Conservation (phyloP, 2,329 filamentous ascomycete species). For the Trichoderma arundinaceum region DNA sequence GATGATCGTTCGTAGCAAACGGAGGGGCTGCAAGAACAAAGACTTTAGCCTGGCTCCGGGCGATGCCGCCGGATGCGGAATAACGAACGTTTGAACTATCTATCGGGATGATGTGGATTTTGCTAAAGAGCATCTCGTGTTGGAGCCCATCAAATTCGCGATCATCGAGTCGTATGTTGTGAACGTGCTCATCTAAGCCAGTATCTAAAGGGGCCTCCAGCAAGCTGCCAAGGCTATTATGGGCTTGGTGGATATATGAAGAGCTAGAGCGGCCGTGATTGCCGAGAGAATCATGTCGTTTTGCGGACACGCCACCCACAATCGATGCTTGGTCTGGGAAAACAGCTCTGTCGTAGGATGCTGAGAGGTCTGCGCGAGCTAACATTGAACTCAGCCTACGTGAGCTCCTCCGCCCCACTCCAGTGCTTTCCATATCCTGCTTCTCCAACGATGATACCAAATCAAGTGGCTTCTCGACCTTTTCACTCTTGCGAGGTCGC, state of each 20-base stretch:
- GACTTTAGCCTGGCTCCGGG: conserved; percentile 63
- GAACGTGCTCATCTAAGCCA: conserved; percentile 73
- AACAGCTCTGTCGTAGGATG: conserved; percentile 79
- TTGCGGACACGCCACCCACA: conserved; percentile 52
- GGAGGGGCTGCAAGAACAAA: conserved; percentile 69
- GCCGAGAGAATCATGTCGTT: conserved; percentile 73
- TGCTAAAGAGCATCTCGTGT: conserved; percentile 74
- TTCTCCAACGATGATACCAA: conserved; percentile 74
- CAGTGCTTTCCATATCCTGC: conserved; percentile 61
- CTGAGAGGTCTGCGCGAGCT: conserved; percentile 83
- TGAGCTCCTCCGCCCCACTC: conserved; percentile 63
- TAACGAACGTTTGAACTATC: conserved; percentile 67
- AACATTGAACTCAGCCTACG: conserved; percentile 90
- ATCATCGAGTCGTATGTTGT: conserved; percentile 74
- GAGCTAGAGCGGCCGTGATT: conserved; percentile 49
- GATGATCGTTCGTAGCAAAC: conserved; percentile 59
- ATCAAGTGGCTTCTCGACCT: conserved; percentile 60
- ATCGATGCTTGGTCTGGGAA: conserved; percentile 70
- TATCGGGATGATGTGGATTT: conserved; percentile 70
- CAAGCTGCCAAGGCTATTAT: conserved; percentile 63
- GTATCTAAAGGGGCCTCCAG: conserved; percentile 72
- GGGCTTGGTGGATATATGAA: conserved; percentile 54
- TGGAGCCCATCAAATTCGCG: conserved; percentile 73
- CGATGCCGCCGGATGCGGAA: conserved; percentile 59
- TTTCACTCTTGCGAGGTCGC: conserved; percentile 58